Conservation (phyloP, 1,139 yeast species). For the Geotrichum histeridarum region DNA sequence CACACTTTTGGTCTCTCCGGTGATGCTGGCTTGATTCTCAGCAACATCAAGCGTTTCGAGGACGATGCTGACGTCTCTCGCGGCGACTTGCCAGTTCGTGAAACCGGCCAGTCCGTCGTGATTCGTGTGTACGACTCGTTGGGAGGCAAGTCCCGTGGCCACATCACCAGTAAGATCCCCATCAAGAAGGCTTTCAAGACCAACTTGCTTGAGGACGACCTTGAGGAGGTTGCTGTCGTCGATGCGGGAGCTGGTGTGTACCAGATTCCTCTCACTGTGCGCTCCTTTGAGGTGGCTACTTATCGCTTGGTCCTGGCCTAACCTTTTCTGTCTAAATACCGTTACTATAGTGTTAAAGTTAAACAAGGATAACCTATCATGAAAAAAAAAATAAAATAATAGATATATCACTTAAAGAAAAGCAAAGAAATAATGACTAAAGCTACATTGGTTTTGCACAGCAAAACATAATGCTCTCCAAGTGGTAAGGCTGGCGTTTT, state of each 20-base stretch:
- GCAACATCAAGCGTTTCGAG: constrained; percentile 82
- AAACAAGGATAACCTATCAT: background rate
- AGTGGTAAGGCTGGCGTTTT: background rate
- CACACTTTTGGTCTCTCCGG: constrained; percentile 40
- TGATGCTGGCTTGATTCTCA: constrained; percentile 56
- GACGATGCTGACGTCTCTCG: constrained; percentile 55
- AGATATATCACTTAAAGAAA: background rate
- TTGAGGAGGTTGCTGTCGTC: constrained; percentile 39
- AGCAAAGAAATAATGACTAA: background rate
- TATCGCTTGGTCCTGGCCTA: constrained; percentile 27
- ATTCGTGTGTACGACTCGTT: constrained; percentile 78
- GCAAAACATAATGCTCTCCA: background rate
- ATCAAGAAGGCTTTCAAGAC: constrained; percentile 48
- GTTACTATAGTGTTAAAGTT: background rate
- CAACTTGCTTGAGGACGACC: constrained; percentile 66
- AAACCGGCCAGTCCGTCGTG: constrained; percentile 44
- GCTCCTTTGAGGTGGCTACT: constrained; percentile 77
- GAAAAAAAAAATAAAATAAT: background rate
- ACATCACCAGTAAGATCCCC: constrained; percentile 37
- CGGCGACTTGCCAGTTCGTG: constrained; percentile 42
- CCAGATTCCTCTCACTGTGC: constrained; percentile 45
- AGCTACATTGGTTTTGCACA: background rate
- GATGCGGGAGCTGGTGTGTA: constrained; percentile 29
- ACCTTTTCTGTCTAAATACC: background rate
- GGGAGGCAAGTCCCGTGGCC: constrained; percentile 67